Conservation (phyloP, 2,329 filamentous ascomycete species). For the Sclerotinia glacialis region DNA sequence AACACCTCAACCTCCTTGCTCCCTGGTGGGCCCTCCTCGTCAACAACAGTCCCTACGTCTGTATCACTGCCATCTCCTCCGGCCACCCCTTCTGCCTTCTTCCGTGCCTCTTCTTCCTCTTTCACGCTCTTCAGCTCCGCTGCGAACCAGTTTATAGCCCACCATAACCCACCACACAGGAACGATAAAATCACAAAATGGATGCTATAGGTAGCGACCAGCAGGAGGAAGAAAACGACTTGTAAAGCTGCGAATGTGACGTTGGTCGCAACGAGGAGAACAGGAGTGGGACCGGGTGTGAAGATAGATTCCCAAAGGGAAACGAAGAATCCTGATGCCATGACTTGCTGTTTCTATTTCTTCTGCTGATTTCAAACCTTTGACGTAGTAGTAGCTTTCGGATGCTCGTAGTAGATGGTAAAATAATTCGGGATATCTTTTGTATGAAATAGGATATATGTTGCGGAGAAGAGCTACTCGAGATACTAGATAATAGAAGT, state of each 20-base stretch:
- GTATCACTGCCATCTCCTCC: conserved; percentile 41
- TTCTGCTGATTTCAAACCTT: not conserved
- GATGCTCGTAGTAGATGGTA: not conserved
- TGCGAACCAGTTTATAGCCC: conserved; percentile 96
- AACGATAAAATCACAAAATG: conserved; percentile 83
- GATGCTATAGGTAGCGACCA: conserved; percentile 78
- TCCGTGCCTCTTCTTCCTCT: conserved; percentile 33
- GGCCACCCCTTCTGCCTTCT: conserved; percentile 34
- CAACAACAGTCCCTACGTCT: conserved; percentile 54
- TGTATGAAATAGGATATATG: not conserved
- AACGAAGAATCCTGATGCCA: conserved; percentile 52
- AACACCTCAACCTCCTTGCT: conserved; percentile 37
- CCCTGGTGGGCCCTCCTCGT: conserved; percentile 34
- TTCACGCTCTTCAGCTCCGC: conserved; percentile 55
- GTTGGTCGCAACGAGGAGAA: conserved; percentile 87
- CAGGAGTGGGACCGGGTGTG: conserved; percentile 84
- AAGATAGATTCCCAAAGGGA: conserved; percentile 92
- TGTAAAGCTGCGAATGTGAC: conserved; percentile 84
- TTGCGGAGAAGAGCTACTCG: not conserved
- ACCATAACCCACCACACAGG: conserved; percentile 82
- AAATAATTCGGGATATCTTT: not conserved
- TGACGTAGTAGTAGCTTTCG: not conserved
- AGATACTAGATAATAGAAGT: conserved; percentile 8
- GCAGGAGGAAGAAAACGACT: conserved; percentile 68
- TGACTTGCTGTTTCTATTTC: not conserved